phyloP scores from a whole-genome alignment of 2,329 filamentous ascomycete species.

The Ophiostoma tasmaniense region DNA sequence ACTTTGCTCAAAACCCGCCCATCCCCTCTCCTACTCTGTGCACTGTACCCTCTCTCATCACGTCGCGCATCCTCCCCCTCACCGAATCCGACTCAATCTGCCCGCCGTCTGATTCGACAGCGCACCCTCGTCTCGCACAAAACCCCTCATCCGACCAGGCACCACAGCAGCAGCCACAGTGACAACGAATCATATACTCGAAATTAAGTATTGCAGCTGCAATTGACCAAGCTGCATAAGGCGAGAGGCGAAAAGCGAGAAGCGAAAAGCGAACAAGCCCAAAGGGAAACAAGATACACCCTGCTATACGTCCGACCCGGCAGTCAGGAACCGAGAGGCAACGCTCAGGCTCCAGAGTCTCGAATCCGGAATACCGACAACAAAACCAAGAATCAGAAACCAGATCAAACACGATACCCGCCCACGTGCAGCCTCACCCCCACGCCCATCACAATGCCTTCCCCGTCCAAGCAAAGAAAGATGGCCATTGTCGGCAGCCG shows the following conservation, averaged over 20 bases:
- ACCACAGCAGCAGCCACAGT: neutral
- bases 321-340: neutral
- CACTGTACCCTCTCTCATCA: neutral
- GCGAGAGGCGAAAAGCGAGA: too few species aligned
- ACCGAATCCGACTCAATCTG: neutral
- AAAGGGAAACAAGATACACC: neutral
- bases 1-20: neutral
- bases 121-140: neutral
- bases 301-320: neutral
- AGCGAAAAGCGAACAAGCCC: neutral
- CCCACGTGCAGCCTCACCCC: slow-evolving; percentile 16
- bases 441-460: slow-evolving; percentile 19
- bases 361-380: neutral
- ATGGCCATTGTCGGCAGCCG: slow-evolving; percentile 92
- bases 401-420: neutral
- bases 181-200: neutral
- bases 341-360: neutral
- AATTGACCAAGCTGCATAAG: neutral
- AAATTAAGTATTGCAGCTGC: neutral
- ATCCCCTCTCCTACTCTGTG: neutral
- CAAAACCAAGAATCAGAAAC: neutral
- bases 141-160: slow-evolving; percentile 1
- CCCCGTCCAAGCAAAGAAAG: slow-evolving; percentile 80
- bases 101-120: neutral
- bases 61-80: slow-evolving; percentile 1